Evolutionary conservation across 2,329 filamentous ascomycete species (phyloP).

Genomic region (Colletotrichum lindemuthianum): DNA sequence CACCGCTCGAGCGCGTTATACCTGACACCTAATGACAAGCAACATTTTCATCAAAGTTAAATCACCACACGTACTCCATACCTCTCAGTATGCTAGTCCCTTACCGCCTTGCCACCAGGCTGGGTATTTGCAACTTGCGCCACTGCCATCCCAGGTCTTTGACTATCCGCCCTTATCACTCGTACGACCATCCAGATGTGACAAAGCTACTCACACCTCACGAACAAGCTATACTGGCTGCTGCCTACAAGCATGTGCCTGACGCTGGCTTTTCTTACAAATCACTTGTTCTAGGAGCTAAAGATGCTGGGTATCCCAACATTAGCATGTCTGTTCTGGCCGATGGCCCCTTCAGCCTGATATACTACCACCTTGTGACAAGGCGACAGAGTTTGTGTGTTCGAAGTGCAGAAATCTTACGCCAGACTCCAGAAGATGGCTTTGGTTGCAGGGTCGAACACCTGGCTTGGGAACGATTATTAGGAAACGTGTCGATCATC

Average conservation of each 20-base stretch:
- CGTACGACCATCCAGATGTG: slow-evolving; percentile 72
- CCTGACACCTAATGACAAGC: no score
- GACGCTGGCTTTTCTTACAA: slow-evolving; percentile 82
- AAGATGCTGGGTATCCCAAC: slow-evolving; percentile 86
- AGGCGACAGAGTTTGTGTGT: slow-evolving; percentile 70
- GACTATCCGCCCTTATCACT: slow-evolving; percentile 69
- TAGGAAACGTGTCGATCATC: slow-evolving; percentile 78
- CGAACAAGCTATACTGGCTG: slow-evolving; percentile 81
- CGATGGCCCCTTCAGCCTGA: slow-evolving; percentile 81
- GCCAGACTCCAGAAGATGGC: slow-evolving; percentile 41
- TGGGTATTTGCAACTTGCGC: no score
- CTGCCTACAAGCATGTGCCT: slow-evolving; percentile 83
- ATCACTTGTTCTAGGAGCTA: slow-evolving; percentile 80
- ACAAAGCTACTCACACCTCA: slow-evolving; percentile 70
- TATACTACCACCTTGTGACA: slow-evolving; percentile 79
- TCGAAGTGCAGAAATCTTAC: slow-evolving; percentile 52
- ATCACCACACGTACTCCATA: no score
- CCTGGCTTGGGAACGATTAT: slow-evolving; percentile 80
- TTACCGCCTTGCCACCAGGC: no score
- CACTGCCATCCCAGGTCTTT: no score
- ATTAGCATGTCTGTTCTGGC: slow-evolving; percentile 87
- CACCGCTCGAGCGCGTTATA: no score
- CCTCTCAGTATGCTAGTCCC: no score
- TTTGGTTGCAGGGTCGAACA: slow-evolving; percentile 73
- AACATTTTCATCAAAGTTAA: no score